Conservation (phyloP, 495 filamentous ascomycete genomes). For the Penicillium antarcticum region DNA sequence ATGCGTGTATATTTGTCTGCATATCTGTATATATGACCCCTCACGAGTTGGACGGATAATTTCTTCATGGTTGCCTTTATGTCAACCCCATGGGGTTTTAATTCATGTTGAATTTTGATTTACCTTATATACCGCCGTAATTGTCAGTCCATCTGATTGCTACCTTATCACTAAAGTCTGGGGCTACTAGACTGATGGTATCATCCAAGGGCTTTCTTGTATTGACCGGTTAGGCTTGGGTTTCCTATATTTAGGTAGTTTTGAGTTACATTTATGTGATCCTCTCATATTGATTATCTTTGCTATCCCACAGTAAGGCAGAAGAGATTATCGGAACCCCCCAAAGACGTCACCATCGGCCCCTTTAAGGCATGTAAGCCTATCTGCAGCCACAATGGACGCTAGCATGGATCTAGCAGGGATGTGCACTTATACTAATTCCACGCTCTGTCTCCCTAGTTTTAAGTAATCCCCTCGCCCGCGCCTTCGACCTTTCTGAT, state of each 20-base stretch:
- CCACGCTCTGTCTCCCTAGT: background rate
- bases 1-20: background rate
- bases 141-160: too few relatives aligned
- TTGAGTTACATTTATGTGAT: too few relatives aligned
- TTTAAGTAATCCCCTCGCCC: background rate
- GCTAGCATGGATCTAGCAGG: background rate
- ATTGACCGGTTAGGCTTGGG: too few relatives aligned
- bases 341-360: too few relatives aligned
- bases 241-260: too few relatives aligned
- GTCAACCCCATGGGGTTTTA: background rate
- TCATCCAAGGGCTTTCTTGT: too few relatives aligned
- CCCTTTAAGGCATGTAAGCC: background rate
- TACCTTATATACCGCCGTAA: too few relatives aligned
- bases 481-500: background rate
- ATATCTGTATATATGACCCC: constrained; percentile 5
- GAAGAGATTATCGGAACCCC: too few relatives aligned
- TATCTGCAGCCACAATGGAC: background rate
- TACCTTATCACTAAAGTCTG: too few relatives aligned
- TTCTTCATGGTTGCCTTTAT: background rate
- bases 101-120: background rate
- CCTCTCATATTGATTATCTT: too few relatives aligned
- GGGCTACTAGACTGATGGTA: too few relatives aligned
- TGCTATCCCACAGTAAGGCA: too few relatives aligned
- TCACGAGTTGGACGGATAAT: background rate
- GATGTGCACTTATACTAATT: background rate